phyloP scores from a whole-genome alignment of 371 early-diverging fungal species.

The Paramicrosporidium saccamoebae region DNA sequence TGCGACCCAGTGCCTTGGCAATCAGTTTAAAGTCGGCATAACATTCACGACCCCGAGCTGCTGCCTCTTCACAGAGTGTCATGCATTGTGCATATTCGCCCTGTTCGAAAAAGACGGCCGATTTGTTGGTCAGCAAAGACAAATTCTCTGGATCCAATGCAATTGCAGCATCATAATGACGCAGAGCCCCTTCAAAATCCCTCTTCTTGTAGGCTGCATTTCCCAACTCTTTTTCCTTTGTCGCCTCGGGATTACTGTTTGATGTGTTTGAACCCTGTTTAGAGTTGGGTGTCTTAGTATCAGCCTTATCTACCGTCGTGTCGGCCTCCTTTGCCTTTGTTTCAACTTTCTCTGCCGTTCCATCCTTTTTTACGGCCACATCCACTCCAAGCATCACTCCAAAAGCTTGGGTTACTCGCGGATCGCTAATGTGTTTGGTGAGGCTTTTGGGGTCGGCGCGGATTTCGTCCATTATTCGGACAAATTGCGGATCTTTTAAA shows the following conservation, averaged over 20 bases:
- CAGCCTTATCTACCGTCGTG: constrained; percentile 10
- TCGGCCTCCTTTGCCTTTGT: constrained; percentile 7
- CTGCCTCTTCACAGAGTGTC: constrained; percentile 56
- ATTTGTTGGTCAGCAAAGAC: constrained; percentile 74
- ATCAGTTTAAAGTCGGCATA: constrained; percentile 78
- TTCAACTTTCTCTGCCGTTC: constrained; percentile 7
- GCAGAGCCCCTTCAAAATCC: constrained; percentile 54
- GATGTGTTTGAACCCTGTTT: too few species aligned
- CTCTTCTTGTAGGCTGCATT: constrained; percentile 73
- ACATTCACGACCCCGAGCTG: constrained; percentile 59
- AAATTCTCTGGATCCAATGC: constrained; percentile 54
- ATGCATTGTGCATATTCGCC: constrained; percentile 64
- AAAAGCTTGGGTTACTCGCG: constrained; percentile 30
- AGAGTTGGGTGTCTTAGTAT: constrained; percentile 12
- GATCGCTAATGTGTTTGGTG: constrained; percentile 13
- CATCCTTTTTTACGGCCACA: constrained; percentile 8
- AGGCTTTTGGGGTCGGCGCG: constrained; percentile 16
- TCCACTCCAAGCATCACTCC: constrained; percentile 34
- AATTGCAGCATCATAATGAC: constrained; percentile 66
- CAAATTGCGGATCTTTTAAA: constrained; percentile 1
- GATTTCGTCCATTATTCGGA: constrained; percentile 19
- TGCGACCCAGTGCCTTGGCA: constrained; percentile 68
- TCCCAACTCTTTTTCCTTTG: constrained; percentile 57
- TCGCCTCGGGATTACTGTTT: constrained; percentile 36
- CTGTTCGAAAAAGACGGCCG: constrained; percentile 77